phyloP scores from a whole-genome alignment of 2,329 filamentous ascomycete species.

The Fusarium sp. region DNA sequence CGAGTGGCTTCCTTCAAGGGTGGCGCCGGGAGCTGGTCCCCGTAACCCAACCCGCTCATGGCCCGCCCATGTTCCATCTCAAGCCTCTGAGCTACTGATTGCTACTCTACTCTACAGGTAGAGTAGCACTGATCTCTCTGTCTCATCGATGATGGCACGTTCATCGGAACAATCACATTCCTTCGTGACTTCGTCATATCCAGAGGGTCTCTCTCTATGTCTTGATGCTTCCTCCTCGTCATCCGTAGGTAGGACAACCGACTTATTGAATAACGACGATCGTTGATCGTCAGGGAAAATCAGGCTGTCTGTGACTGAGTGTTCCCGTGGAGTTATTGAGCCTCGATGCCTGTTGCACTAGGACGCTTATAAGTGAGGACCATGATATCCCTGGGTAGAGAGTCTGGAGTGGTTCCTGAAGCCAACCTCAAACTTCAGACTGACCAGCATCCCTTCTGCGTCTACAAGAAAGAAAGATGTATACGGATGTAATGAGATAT shows the following conservation, averaged over 20 bases:
- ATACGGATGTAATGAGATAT: neutral
- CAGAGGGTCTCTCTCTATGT: conserved; percentile 7
- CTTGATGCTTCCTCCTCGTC: conserved; percentile 8
- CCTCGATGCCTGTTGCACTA: conserved; percentile 1
- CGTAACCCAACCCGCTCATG: conserved; percentile 31
- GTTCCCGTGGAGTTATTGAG: conserved; percentile 3
- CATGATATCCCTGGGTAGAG: conserved; percentile 4
- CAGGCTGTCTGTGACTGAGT: conserved; percentile 27
- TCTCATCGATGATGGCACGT: conserved; percentile 37
- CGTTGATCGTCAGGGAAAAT: conserved; percentile 34
- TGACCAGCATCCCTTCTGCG: conserved; percentile 7
- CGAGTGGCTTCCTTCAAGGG: conserved; percentile 32
- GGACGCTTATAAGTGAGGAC: conserved; percentile 22
- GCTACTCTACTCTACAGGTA: neutral
- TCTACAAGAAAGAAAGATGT: conserved; percentile 14
- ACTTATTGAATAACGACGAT: conserved; percentile 21
- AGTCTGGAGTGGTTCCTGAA: conserved; percentile 18
- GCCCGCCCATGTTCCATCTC: conserved; percentile 26
- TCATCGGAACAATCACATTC: conserved; percentile 43
- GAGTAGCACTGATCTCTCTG: conserved; percentile 30
- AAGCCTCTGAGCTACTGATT: conserved; percentile 16
- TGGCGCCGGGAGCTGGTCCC: conserved; percentile 41
- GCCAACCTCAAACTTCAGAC: conserved; percentile 19
- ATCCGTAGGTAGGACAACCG: conserved; percentile 30
- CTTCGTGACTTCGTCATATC: conserved; percentile 33